Evolutionary conservation across 164 flowering plant genomes (phyloP), one percentile per base, ranked within the genome.

Genomic region (Taxillus chinensis): DNA sequence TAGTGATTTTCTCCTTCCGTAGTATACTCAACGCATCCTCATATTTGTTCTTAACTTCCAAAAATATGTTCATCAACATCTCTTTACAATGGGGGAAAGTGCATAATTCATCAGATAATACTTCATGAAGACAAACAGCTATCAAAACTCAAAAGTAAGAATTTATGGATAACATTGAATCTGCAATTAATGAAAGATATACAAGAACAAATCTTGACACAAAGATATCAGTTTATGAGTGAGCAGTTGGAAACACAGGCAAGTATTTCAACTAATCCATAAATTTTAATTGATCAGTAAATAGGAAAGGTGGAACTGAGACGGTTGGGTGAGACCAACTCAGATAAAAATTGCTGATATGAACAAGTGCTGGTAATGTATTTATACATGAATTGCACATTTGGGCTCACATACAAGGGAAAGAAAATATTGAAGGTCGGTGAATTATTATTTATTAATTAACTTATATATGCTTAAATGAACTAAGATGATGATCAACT

Each of bases 11-110:
- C 75, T 93, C 99, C 78, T 84, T 80, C 61, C 80, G 71, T 37
- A 93, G 77, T 9, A 93, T 55, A 38, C 83, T 85, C 39, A 93
- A 16, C 56, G 99, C 99, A 40, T 84, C 83, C 82, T 90, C 95
- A 76, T 86, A 90, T 71, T 90, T 93, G 41, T 84, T 89, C 83
- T 90, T 90, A 17, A 93, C 82, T 58, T 93, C 99, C 53, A 79
- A 64, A 70, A 89, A 93, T 45, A 93, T 81, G 74, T 78, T 73
- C 87, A 89, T 93, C 87, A 93, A 67, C 89, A 90, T 83, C 68
- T 90, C 97, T 93, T 39, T 71, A 54, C 62, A 65, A 41, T 41
- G 43, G 55, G 55, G 27, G 69, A 41, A 73, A 2, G 12, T 11
- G 61, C 42, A 45, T 46, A 38, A 50, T 62, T 14, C 3, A 14